phyloP scores from a whole-genome alignment of 768 basidiomycete species.

The Russula emetica region DNA sequence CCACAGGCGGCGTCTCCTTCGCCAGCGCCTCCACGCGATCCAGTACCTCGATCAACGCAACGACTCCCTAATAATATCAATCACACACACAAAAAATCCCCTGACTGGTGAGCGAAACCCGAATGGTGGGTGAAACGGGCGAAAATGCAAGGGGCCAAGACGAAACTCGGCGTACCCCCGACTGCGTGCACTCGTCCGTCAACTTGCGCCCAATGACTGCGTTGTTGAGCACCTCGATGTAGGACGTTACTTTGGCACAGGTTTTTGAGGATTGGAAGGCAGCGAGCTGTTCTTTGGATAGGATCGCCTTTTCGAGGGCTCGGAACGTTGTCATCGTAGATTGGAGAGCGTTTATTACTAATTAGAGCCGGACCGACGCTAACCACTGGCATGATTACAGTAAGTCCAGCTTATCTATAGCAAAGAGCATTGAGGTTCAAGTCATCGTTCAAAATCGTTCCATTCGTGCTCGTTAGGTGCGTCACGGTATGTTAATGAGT shows the following conservation, averaged over 20 bases:
- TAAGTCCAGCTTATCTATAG: not conserved
- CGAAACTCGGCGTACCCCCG: slow-evolving; percentile 48
- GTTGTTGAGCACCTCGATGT: slow-evolving; percentile 72
- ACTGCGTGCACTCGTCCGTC: slow-evolving; percentile 52
- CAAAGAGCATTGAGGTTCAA: not conserved
- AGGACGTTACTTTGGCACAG: slow-evolving; percentile 59
- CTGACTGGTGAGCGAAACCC: not conserved
- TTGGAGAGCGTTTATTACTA: not conserved
- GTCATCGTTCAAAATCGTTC: slow-evolving; percentile 22
- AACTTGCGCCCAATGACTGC: slow-evolving; percentile 74
- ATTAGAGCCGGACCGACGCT: not conserved
- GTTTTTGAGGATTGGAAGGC: slow-evolving; percentile 78
- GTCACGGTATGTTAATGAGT: slow-evolving; percentile 13
- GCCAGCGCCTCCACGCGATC: slow-evolving; percentile 63
- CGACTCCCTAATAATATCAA: slow-evolving; percentile 48
- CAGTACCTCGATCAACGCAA: slow-evolving; percentile 58
- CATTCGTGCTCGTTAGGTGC: slow-evolving; percentile 5
- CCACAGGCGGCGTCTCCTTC: slow-evolving; percentile 72
- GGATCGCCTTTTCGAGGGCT: slow-evolving; percentile 64
- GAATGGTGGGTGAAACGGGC: not conserved
- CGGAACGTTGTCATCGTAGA: slow-evolving; percentile 39
- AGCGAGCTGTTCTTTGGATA: slow-evolving; percentile 70
- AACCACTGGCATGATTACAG: too few relatives aligned
- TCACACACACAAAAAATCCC: not conserved
- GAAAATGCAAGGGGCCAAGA: not conserved